Evolutionary conservation across 371 early-diverging fungal species (phyloP), one percentile per base, ranked within the genome.

Genomic region (Amoeboaphelidium occidentale): DNA sequence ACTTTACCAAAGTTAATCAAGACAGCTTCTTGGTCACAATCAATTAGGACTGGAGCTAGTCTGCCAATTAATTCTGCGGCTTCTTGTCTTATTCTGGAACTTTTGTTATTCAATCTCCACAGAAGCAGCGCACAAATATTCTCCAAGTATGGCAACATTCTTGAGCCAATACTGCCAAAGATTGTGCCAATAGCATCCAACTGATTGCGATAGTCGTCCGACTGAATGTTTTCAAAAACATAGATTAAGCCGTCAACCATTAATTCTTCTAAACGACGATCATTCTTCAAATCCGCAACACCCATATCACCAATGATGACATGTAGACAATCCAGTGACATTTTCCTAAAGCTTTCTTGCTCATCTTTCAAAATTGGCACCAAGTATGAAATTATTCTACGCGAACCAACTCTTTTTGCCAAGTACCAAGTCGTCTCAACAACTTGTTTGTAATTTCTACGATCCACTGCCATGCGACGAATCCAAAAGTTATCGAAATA

Each of bases 401-500:
- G 70, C 1, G 84, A 87, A 21, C 93, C 92, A 1, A 88, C 90
- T 57, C 81, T 82, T 53, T 82, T 81, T 1, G 94, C 85, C 48
- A 94, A 56, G 57, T 88, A 91, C 6, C 84, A 89, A 0, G 97
- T 94, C 0, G 93, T 88, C 51, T 93, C 94, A 1, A 94, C 84
- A 10, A 96, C 71, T 55, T 84, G 88, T 51, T 75, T 75, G 53
- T 78, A 79, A 61, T 87, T 93, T 47, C 93, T 72, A 42, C 81
- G 76, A 62, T 94, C 94, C 50, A 96, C 63, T 0, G 93, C 93
- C 85, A 87, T 89, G 50, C 94, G 77, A 28, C 94, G 76, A 2
- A 89, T 86, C 97, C 97, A 97, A 63, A 97, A 94, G 64, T 85
- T 69, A 53, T 79, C 79, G 62, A 94, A 92, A 61, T 79, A 94